Evolutionary conservation across 192 early-diverging fungal genomes (phyloP), one percentile per base, ranked within the genome.

Genomic region (Entophlyctis luteolus): DNA sequence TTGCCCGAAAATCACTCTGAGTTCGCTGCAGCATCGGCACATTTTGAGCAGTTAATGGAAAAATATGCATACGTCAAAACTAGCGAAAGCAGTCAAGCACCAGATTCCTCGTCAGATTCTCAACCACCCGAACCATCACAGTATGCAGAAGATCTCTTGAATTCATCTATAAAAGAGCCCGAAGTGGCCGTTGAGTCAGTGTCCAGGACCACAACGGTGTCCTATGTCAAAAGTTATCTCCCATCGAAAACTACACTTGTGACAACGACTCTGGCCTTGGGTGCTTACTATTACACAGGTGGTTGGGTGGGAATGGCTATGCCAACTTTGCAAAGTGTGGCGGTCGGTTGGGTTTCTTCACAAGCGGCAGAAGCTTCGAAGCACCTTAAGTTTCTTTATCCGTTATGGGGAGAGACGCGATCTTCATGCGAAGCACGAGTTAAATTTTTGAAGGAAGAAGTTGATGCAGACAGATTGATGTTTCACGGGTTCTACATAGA

Each of bases 301-400:
- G 74, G 76, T 35, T 68, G 75, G 18, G 46, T 70, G 14, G 23
- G 38, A 5, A 37, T 80, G 29, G 72, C 77, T 1, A 62, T 49
- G 6, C 76, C 81, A 16, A 48, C 78, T 6, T 68, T 74, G 1
- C 72, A 68, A 25, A 55, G 67, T 22, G 60, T 75, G 14, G 81
- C 78, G 12, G 65, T 78, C 8, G 72, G 76, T 25, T 83, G 59
- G 45, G 78, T 73, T 29, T 47, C 75, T 42, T 55, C 48, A 22
- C 77, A 83, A 37, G 76, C 65, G 18, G 55, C 75, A 25, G 75
- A 78, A 33, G 81, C 67, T 1, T 50, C 62, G 6, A 67, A 80
- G 52, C 70, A 83, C 67, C 45, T 83, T 62, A 75, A 79, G 62
- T 83, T 83, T 62, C 55, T 83, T 65, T 78, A 75, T 58, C 77